Evolutionary conservation across 768 basidiomycete genomes (phyloP), one percentile per base, ranked within the genome.

Genomic region (Phanerochaete carnosa): DNA sequence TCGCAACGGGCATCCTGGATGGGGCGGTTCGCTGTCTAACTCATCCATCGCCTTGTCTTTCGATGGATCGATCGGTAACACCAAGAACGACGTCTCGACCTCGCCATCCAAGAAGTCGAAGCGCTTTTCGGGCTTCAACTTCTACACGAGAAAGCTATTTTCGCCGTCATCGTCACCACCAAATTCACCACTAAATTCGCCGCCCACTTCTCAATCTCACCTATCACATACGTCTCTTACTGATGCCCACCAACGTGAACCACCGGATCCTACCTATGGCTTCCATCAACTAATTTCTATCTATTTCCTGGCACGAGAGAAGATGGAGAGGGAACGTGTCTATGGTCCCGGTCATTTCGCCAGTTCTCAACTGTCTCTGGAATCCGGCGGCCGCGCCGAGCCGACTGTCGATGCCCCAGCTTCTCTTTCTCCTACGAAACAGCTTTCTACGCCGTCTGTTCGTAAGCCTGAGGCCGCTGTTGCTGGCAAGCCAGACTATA

Each of bases 261-360:
- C 80, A 12, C 64, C 78, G 63, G 96, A 99, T 69, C 95, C 96
- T 4, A 96, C 94, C 15, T 79, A 84, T 57, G 97, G 95, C 1
- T 99, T 94, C 77, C 94, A 98, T 71, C 95, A 94, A 0, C 81
- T 99, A 28, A 83, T 98, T 49, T 94, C 95, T 30, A 98, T 99
- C 76, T 99, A 99, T 73, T 98, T 88, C 77, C 85, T 99, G 22
- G 92, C 95, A 4, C 81, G 93, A 56, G 97, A 99, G 78, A 98
- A 98, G 80, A 79, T 95, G 69, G 95, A 98, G 70, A 80, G 97
- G 57, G 97, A 99, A 66, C 82, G 84, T 55, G 91, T 99, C 7
- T 98, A 95, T 73, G 97, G 96, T 0, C 88, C 88, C 0, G 95
- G 95, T 3, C 87, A 92, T 63, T 99, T 99, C 74, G 97, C 97